Conservation (phyloP, 192 early-diverging fungal species). For the Oehlia diaphana region DNA sequence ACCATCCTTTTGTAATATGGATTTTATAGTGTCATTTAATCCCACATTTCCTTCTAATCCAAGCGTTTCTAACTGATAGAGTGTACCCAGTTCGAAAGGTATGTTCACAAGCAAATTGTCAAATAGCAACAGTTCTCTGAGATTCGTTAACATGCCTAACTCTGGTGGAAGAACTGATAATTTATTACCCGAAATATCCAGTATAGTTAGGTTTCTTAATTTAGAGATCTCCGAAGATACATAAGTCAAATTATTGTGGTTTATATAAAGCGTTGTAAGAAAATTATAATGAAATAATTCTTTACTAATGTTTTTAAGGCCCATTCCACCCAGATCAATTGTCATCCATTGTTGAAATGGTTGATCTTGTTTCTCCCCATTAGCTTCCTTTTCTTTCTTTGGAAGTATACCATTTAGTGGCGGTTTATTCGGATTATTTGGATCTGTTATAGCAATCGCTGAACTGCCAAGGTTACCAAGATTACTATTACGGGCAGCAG, state of each 20-base stretch:
- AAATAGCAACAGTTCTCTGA: conserved; percentile 85
- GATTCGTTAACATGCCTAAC: conserved; percentile 76
- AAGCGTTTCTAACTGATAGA: conserved; percentile 87
- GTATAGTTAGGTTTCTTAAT: conserved; percentile 64
- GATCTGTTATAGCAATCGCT: conserved; percentile 54
- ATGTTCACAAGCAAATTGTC: conserved; percentile 87
- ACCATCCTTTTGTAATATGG: conserved; percentile 84
- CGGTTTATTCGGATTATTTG: conserved; percentile 55
- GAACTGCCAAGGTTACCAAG: conserved; percentile 41
- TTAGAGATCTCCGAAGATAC: conserved; percentile 71
- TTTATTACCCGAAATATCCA: conserved; percentile 91
- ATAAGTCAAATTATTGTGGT: conserved; percentile 89
- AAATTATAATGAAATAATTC: conserved; percentile 82
- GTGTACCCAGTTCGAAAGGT: conserved; percentile 84
- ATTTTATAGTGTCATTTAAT: conserved; percentile 76
- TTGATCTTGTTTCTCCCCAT: conserved; percentile 23
- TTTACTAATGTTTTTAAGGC: conserved; percentile 73
- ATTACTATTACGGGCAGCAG: conserved; percentile 62
- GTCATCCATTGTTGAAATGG: conserved; percentile 72
- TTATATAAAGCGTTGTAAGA: conserved; percentile 90
- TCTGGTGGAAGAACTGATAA: conserved; percentile 82
- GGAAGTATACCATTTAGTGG: conserved; percentile 44
- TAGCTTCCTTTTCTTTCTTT: conserved; percentile 42
- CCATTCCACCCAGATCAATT: conserved; percentile 96
- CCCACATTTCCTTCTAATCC: conserved; percentile 94